Evolutionary conservation across 345 rosid genomes (phyloP), one percentile per base, ranked within the genome.

Genomic region (Balakata baccata): DNA sequence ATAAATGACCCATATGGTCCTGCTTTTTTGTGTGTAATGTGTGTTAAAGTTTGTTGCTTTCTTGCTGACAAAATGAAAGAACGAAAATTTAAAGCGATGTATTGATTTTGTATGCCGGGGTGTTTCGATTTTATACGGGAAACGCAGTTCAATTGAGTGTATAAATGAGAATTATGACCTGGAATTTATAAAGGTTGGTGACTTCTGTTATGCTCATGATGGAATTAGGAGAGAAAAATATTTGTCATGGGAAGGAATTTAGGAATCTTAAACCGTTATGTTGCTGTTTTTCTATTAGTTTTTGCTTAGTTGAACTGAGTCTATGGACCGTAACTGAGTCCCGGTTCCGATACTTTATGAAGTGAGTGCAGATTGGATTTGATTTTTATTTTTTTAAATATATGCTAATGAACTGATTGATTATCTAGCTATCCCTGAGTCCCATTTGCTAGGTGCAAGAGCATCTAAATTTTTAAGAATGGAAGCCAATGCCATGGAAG

Each of bases 371-470:
- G 47, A 43, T 43, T 17, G 34, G 73, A 56, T 34, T 60, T 62
- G 57, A 43, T 67, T 57, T 54, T 63, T n/a, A n/a, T n/a, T n/a
- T 29, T 29, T 29, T 29, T 29, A 29, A 29, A n/a, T n/a, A n/a
- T 50, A 60, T 50, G 68, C 52, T 77, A 41, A 79, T 71, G 66
- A 22, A 63, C 11, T 57, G 11, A 23, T 22, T 74, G 61, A 38
- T 46, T 53, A 62, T 73, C 29, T 64, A 82, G 85, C 75, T 66
- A 78, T 84, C 66, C 81, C 84, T 1, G 82, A 78, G 51, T 80
- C 82, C 16, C 82, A 80, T n/a, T 69, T 81, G 51, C 62, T 81
- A 43, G 82, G 77, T 59, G 75, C 66, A 22, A 77, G 64, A 68
- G 64, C 74, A 47, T 61, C 74, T 16, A 71, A 75, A 9, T 39